Evolutionary conservation across 495 filamentous ascomycete genomes (phyloP).

Genomic region (Chaetomidium leptoderma): DNA sequence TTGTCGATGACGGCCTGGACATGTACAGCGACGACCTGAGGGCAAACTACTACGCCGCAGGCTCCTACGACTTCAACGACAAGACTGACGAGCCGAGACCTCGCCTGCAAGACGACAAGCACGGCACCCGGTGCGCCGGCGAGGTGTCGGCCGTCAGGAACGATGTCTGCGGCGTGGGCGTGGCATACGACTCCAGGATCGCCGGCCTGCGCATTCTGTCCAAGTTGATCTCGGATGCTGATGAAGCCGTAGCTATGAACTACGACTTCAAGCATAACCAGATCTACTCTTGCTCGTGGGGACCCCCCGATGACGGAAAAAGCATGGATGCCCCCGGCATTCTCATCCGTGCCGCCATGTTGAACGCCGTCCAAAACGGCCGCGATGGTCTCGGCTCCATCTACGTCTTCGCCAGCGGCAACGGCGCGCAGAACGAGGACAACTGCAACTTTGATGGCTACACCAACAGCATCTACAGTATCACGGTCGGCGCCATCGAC

Average conservation of each 20-base stretch:
- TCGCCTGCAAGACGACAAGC: constrained; percentile 70
- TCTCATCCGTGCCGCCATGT: constrained; percentile 82
- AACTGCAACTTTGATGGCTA: constrained; percentile 99
- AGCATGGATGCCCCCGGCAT: constrained; percentile 93
- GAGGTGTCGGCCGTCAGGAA: constrained; percentile 90
- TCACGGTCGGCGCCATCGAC: constrained; percentile 93
- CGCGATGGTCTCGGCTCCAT: constrained; percentile 80
- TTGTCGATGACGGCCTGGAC: constrained; percentile 94
- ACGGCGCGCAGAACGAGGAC: constrained; percentile 80
- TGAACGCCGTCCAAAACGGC: constrained; percentile 87
- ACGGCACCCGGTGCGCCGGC: constrained; percentile 91
- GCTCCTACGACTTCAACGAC: constrained; percentile 96
- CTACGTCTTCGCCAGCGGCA: constrained; percentile 95
- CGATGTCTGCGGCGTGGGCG: constrained; percentile 89
- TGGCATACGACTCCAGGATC: constrained; percentile 88
- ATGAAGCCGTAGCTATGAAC: constrained; percentile 89
- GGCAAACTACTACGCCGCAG: constrained; percentile 83
- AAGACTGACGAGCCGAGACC: constrained; percentile 72
- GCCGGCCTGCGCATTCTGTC: constrained; percentile 88
- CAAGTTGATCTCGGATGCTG: constrained; percentile 81
- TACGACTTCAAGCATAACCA: constrained; percentile 87
- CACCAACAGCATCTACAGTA: constrained; percentile 98
- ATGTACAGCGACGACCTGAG: constrained; percentile 95
- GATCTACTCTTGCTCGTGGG: constrained; percentile 99
- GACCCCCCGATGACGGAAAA: constrained; percentile 84